A percentile compares a stretch with the other conserved stretches of the same genome.
Evolutionary conservation across 2,329 filamentous ascomycete genomes (phyloP).

Genomic region (Immersiporthe knoxdaviesiana): DNA sequence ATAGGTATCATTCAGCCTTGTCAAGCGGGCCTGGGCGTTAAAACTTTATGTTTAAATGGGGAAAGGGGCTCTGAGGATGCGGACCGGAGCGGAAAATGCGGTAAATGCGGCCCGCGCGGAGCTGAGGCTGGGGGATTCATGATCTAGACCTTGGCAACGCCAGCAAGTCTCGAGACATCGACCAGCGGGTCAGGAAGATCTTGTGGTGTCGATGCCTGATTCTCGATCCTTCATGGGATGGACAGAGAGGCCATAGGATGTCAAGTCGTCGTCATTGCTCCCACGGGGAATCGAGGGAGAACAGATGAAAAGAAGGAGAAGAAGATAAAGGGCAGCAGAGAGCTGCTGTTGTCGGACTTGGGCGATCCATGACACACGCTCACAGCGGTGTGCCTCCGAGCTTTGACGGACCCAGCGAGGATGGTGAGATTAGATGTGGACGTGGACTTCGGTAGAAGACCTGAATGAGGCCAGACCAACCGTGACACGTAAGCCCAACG

Average conservation of each 20-base stretch:
- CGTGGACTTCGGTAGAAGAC: background rate
- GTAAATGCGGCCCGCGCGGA: background rate
- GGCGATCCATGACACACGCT: too few relatives aligned
- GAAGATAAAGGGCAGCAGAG: too few relatives aligned
- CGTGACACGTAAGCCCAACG: background rate
- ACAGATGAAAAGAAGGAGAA: background rate
- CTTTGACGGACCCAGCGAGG: background rate
- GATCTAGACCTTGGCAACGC: background rate
- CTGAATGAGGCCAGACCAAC: background rate
- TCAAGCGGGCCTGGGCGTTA: background rate
- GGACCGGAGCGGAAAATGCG: slow-evolving; percentile 1
- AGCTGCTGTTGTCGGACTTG: background rate
- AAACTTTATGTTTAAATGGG: background rate
- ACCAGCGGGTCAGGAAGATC: background rate
- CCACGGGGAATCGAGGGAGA: background rate
- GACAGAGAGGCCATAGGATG: background rate
- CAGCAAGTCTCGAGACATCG: background rate
- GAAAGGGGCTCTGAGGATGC: background rate
- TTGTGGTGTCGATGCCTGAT: background rate
- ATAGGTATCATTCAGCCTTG: background rate
- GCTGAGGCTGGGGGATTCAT: background rate
- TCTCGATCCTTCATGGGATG: background rate
- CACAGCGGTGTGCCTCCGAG: background rate
- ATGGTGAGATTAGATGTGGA: background rate
- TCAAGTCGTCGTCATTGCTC: background rate